phyloP scores from a whole-genome alignment of 805 yeast species.

The Candida piceae region DNA sequence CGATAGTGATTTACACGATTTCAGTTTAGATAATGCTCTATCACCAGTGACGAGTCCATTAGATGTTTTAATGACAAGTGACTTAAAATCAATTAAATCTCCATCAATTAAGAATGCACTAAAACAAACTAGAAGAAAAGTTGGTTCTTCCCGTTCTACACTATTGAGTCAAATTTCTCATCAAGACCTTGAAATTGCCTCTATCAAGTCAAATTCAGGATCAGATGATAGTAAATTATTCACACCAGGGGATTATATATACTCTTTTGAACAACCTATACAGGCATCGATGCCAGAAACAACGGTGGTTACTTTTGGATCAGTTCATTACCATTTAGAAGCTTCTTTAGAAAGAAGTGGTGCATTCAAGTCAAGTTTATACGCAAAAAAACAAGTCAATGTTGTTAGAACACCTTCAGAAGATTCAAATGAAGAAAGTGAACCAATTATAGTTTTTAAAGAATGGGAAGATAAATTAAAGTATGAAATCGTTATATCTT shows the following conservation, averaged over 20 bases:
- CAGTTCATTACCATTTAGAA: constrained; percentile 64
- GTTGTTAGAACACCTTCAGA: constrained; percentile 76
- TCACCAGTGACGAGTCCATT: constrained; percentile 27
- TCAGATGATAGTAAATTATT: constrained; percentile 38
- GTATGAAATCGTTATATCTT: constrained; percentile 87
- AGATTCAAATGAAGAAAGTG: constrained; percentile 78
- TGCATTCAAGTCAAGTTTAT: constrained; percentile 74
- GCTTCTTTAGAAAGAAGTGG: constrained; percentile 74
- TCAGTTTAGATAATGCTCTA: constrained; percentile 30
- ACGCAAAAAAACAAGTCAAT: constrained; percentile 56
- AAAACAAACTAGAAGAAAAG: constrained; percentile 19
- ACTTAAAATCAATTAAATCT: constrained; percentile 21
- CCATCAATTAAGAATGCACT: constrained; percentile 25
- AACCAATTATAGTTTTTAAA: constrained; percentile 84
- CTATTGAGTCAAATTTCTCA: constrained; percentile 10
- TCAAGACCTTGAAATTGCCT: constrained; percentile 16
- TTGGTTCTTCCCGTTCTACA: constrained; percentile 15
- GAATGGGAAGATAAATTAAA: constrained; percentile 92
- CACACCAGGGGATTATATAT: constrained; percentile 85
- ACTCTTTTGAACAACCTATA: constrained; percentile 85
- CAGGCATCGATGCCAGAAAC: constrained; percentile 82
- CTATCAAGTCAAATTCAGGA: constrained; percentile 19
- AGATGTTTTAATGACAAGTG: constrained; percentile 6
- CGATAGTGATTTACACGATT: constrained; percentile 31
- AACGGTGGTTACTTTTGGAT: constrained; percentile 73